Base-by-base conservation (phyloP, 2,329 filamentous ascomycete species). In the Colletotrichum sp. region DNA sequence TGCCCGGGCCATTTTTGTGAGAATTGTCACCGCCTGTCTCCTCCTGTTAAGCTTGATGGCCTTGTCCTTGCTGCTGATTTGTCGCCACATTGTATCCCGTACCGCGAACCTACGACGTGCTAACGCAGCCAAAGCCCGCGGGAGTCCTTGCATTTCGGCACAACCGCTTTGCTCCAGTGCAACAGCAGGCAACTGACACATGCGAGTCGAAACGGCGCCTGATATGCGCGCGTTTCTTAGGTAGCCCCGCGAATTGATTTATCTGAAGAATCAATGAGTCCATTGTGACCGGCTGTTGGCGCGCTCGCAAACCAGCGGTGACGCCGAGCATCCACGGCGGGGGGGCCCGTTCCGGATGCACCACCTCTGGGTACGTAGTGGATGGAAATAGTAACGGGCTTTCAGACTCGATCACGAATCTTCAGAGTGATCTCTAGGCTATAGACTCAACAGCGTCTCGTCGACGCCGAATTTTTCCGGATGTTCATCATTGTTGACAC, bases 261-360 rank as follows among this genome's bases (percentile, higher is more conserved):
- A 66, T 39, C 28, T 67, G 72, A 65, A 75, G 52, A 30, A 21
- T 30, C 24, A 43, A n/a, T 21, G 28, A 52, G 43, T 52, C 52
- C 32, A 24, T 68, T 30, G 10, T 68, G 59, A n/a, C 39, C 30
- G 14, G 68, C 30, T 21, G 59, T 64, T 55, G 59, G 28, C 39
- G 43, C 21, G 26, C 24, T 34, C 68, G 43, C 43, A 52, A 61
- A 52, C 32, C 36, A 57, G 43, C 72, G 72, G 55, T 67, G 60
- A 66, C 68, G 52, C 68, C 69, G 73, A 64, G 66, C 59, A 59
- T 64, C 66, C 66, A 74, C 61, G 72, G 48, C 67, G 48, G 59
- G 32, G 60, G 48, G 68, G 28, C 60, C 67, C 72, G 67, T 71
- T 74, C 72, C 60, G 36, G 39, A 74, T 60, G 72, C 68, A 74